Evolutionary conservation across 2,329 filamentous ascomycete species (phyloP), one percentile per base, ranked within the genome.

Genomic region (Chalaropsis ovoidea): DNA sequence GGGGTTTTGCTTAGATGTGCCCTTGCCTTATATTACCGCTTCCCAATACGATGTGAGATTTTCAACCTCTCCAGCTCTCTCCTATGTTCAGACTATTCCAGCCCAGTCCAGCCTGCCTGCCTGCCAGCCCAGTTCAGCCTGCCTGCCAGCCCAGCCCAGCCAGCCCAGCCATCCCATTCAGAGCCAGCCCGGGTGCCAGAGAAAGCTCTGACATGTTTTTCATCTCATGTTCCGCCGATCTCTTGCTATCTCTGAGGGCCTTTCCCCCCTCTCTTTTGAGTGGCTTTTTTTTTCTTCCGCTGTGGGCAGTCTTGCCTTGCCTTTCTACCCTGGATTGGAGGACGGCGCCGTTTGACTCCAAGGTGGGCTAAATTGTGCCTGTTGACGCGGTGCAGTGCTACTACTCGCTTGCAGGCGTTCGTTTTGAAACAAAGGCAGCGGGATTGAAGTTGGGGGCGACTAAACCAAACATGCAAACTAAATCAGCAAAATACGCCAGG

Each of bases 201-300:
- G 52, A 56, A 35, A 56, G 52, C 52, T 56, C 52, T 56, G 52
- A 56, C 52, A 56, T 56, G 27, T 35, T 56, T 56, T 56, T 56
- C 52, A 56, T 56, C 52, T 56, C 27, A 56, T 56, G 13, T 56
- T 56, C 13, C 15, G 52, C 17, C 52, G 52, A 56, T 56, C 52
- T 56, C 52, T 56, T 56, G 27, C 52, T 56, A 17, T 56, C 52
- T 56, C 24, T 56, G 31, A 31, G 27, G 22, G 49, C 13, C 31
- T 35, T 35, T 35, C 7, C 7, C 7, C 35, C 8, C 8, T 39
- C 8, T 45, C 3, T 56, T 31, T 17, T n/a, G 17, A 31, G 52
- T 56, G 52, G 27, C 52, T 56, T 35, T 56, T 56, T 56, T 56
- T 17, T 31, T 35, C 17, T 35, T 17, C 52, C 27, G 52, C 24